Conservation (phyloP, 805 yeast species). For the Candida broadrunensis region DNA sequence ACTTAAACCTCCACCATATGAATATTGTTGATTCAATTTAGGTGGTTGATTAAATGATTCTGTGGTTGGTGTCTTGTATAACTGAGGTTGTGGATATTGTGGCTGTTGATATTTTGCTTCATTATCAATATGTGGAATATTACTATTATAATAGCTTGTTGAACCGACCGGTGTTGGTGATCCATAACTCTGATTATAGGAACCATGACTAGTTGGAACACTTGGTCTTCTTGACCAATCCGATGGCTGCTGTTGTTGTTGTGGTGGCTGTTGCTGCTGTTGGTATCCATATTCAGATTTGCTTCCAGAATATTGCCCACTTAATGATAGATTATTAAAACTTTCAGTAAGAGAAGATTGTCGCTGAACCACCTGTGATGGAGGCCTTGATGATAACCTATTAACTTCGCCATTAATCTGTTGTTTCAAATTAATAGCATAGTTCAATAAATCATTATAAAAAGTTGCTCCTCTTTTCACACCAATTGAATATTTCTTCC, state of each 20-base stretch:
- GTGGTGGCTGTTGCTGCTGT: not conserved
- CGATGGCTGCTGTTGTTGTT: not conserved
- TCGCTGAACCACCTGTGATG: not conserved
- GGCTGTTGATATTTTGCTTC: not conserved
- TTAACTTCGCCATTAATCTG: not conserved
- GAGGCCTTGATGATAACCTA: not conserved
- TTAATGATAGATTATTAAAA: constrained; percentile 4
- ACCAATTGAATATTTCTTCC: constrained; percentile 60
- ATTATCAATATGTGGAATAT: not conserved
- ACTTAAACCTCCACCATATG: not conserved
- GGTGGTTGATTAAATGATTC: not conserved
- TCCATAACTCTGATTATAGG: not conserved
- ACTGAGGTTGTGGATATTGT: constrained; percentile 5
- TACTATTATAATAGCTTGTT: not conserved
- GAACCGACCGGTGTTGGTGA: not conserved
- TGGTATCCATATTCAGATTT: not conserved
- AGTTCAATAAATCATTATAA: constrained; percentile 49
- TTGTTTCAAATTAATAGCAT: constrained; percentile 14
- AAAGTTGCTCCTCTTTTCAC: constrained; percentile 59
- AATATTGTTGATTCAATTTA: not conserved
- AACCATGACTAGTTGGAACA: not conserved
- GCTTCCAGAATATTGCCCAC: not conserved
- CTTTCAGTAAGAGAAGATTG: constrained; percentile 3
- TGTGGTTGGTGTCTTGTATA: constrained; percentile 1
- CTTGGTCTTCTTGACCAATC: not conserved